phyloP scores from a whole-genome alignment of 2,329 filamentous ascomycete genomes.

The Epichloe hybrida region DNA sequence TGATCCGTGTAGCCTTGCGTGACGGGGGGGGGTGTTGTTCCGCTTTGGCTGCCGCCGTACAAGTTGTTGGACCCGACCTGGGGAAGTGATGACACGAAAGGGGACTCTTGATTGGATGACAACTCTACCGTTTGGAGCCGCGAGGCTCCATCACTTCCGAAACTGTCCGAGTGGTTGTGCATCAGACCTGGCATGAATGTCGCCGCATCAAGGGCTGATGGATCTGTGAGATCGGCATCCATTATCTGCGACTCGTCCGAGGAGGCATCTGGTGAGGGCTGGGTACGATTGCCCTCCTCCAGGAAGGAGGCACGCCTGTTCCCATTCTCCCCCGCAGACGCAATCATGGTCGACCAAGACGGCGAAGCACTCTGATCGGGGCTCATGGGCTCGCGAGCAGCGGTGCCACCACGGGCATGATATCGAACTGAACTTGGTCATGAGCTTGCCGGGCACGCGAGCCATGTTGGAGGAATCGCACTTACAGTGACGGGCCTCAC shows the following conservation, averaged over 20 bases:
- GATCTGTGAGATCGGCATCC: neutral
- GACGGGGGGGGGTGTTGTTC: neutral
- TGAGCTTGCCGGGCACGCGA: neutral
- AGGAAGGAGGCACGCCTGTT: neutral
- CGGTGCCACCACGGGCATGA: conserved; percentile 8
- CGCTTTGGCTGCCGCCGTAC: neutral
- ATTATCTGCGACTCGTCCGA: neutral
- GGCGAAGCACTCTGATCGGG: neutral
- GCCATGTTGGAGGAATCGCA: neutral
- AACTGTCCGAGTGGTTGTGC: neutral
- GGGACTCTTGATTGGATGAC: neutral
- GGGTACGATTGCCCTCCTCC: neutral
- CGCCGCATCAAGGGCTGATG: neutral
- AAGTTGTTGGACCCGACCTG: neutral
- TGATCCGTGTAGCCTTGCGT: neutral
- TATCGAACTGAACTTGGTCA: conserved; percentile 7
- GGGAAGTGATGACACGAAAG: neutral
- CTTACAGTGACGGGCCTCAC: conserved; percentile 21
- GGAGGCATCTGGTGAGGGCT: neutral
- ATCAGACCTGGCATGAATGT: neutral
- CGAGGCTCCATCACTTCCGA: neutral
- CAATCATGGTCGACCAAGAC: neutral
- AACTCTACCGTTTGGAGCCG: neutral
- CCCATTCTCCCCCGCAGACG: neutral
- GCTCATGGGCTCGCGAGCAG: neutral